Percentiles rank a stretch among this genome's conserved stretches.
Conservation (phyloP, 1,284 basidiomycete species). For the Marasmius fiardii region DNA sequence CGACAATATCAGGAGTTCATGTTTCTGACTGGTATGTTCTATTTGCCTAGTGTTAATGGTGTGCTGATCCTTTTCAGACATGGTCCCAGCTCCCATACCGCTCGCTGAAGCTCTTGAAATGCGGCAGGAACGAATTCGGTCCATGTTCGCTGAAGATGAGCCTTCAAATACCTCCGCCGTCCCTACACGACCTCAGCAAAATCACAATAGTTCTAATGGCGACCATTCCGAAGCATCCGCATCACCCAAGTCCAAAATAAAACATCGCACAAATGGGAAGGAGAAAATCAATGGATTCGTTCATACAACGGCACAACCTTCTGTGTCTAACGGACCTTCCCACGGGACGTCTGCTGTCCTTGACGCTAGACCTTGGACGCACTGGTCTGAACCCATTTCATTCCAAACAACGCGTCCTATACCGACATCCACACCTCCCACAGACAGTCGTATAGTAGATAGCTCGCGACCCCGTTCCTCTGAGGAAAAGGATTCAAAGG, state of each 20-base stretch:
- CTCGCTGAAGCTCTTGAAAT: slow-evolving; percentile 54
- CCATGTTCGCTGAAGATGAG: slow-evolving; percentile 45
- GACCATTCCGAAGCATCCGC: slow-evolving; percentile 20
- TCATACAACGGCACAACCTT: slow-evolving; percentile 13
- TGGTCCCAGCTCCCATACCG: slow-evolving; percentile 60
- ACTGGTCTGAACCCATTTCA: slow-evolving; percentile 13
- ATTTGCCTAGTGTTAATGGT: slow-evolving; percentile 3
- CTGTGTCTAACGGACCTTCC: slow-evolving; percentile 9
- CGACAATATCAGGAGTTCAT: slow-evolving; percentile 62
- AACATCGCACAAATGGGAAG: slow-evolving; percentile 35
- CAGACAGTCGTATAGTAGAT: background rate
- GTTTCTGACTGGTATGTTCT: slow-evolving; percentile 58
- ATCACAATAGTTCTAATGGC: slow-evolving; percentile 10
- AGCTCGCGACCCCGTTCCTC: slow-evolving; percentile 20
- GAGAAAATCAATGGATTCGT: slow-evolving; percentile 33
- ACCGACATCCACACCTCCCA: background rate
- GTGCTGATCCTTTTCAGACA: slow-evolving; percentile 41
- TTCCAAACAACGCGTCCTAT: background rate
- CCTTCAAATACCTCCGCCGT: slow-evolving; percentile 21
- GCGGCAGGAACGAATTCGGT: slow-evolving; percentile 55
- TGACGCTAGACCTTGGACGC: slow-evolving; percentile 14
- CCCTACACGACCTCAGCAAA: slow-evolving; percentile 8
- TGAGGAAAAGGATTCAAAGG: slow-evolving; percentile 24
- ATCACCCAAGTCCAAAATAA: slow-evolving; percentile 38
- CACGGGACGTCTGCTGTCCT: slow-evolving; percentile 4